phyloP scores from a whole-genome alignment of 2,329 filamentous ascomycete species.

The Cadophora sp. region DNA sequence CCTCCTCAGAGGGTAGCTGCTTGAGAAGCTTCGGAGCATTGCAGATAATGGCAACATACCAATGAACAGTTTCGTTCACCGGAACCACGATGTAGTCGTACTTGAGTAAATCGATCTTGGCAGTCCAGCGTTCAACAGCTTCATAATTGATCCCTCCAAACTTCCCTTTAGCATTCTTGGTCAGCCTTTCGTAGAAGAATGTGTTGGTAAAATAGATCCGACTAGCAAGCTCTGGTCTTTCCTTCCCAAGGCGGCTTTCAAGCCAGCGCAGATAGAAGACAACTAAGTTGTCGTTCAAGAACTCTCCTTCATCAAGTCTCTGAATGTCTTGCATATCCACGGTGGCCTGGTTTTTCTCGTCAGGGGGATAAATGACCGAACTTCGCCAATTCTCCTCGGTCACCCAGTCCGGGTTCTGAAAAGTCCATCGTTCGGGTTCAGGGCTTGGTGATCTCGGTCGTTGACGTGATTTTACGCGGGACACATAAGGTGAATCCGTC shows the following conservation, averaged over 20 bases:
- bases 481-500: background rate
- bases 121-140: conserved; percentile 86
- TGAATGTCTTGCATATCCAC: conserved; percentile 77
- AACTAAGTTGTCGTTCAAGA: conserved; percentile 91
- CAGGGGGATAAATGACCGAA: conserved; percentile 66
- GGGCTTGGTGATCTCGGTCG: conserved; percentile 24
- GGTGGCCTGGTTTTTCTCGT: conserved; percentile 65
- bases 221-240: conserved; percentile 61
- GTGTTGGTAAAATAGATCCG: conserved; percentile 90
- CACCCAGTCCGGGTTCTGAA: conserved; percentile 57
- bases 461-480: conserved; percentile 2
- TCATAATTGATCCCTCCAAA: conserved; percentile 77
- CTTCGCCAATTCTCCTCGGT: conserved; percentile 54
- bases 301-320: conserved; percentile 82
- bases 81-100: conserved; percentile 92
- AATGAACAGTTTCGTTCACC: conserved; percentile 86
- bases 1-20: conserved; percentile 16
- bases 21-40: conserved; percentile 73
- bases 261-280: conserved; percentile 84
- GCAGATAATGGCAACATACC: conserved; percentile 96
- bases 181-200: conserved; percentile 86
- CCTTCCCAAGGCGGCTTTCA: conserved; percentile 63
- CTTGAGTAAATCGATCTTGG: conserved; percentile 80
- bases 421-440: conserved; percentile 55
- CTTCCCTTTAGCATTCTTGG: conserved; percentile 58